Conservation (phyloP, 2,329 filamentous ascomycete genomes). For the Xylaria sp. region DNA sequence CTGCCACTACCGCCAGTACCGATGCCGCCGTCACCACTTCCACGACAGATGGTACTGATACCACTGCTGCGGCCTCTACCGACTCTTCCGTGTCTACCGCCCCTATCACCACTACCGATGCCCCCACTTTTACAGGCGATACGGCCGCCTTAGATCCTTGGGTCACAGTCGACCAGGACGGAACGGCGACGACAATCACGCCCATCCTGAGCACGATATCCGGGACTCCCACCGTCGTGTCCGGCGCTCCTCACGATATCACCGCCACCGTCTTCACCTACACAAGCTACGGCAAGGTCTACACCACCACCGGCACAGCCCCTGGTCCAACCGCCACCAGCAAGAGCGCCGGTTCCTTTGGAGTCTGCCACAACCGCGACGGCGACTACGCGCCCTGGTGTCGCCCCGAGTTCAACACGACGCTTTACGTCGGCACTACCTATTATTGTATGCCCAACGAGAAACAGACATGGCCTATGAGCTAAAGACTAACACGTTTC, state of each 20-base stretch:
- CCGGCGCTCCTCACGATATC: constrained; percentile 56
- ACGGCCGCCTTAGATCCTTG: constrained; percentile 59
- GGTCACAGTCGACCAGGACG: constrained; percentile 63
- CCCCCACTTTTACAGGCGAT: constrained; percentile 28
- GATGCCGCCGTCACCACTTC: neutral
- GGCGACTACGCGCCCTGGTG: constrained; percentile 64
- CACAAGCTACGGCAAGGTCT: constrained; percentile 47
- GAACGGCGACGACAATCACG: constrained; percentile 61
- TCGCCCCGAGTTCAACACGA: constrained; percentile 56
- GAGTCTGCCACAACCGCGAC: constrained; percentile 61
- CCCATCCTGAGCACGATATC: constrained; percentile 59
- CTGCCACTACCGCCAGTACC: neutral
- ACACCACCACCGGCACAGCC: constrained; percentile 56
- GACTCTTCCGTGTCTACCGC: too few relatives aligned
- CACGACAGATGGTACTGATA: too few relatives aligned
- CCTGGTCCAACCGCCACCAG: constrained; percentile 55
- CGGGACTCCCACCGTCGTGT: constrained; percentile 57
- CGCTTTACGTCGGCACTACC: constrained; percentile 57
- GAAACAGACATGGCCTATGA: too few relatives aligned
- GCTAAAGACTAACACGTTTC: constrained; percentile 12
- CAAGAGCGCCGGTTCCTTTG: constrained; percentile 59
- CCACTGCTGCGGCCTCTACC: too few relatives aligned
- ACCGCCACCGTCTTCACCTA: constrained; percentile 53
- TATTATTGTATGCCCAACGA: constrained; percentile 60
- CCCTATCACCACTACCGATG: neutral